These are phyloP conservation scores for Arthrobotrys sphaeroides DNA, from an alignment of 2,329 filamentous ascomycete species.

Conservation along the genomic window DNA sequence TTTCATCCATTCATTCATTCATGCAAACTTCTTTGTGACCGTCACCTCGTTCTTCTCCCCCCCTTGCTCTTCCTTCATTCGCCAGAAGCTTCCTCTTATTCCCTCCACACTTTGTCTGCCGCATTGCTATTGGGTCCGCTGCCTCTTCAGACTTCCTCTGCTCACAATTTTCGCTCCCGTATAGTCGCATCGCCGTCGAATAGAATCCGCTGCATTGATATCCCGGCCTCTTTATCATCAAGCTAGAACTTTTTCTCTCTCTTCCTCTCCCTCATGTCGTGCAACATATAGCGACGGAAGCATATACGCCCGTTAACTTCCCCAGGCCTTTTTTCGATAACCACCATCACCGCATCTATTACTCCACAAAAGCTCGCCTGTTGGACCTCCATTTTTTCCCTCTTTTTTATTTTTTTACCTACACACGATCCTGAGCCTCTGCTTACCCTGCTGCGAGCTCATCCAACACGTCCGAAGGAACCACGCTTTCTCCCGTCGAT, in stretches of 20 bases:
- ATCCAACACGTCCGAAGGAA: slow-evolving; percentile 52
- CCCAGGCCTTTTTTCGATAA: slow-evolving; percentile 10
- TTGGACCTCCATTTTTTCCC: slow-evolving; percentile 11
- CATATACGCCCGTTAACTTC: slow-evolving; percentile 8
- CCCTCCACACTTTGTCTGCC: slow-evolving; percentile 46
- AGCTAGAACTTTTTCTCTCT: slow-evolving; percentile 17
- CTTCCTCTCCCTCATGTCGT: slow-evolving; percentile 23
- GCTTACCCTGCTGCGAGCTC: slow-evolving; percentile 23
- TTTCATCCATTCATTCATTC: slow-evolving; percentile 13
- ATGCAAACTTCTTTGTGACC: slow-evolving; percentile 26
- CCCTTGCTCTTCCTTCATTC: slow-evolving; percentile 43
- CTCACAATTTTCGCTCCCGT: slow-evolving; percentile 37
- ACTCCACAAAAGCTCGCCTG: slow-evolving; percentile 9
- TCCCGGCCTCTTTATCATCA: slow-evolving; percentile 37
- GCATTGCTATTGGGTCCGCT: slow-evolving; percentile 51
- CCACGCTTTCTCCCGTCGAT: slow-evolving; percentile 14
- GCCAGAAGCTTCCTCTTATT: slow-evolving; percentile 37
- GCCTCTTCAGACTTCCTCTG: slow-evolving; percentile 25
- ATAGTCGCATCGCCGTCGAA: slow-evolving; percentile 52
- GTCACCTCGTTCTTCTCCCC: slow-evolving; percentile 13
- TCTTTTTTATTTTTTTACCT: slow-evolving; percentile 11
- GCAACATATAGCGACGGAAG: slow-evolving; percentile 45
- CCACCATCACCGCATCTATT: neutral
- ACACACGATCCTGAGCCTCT: slow-evolving; percentile 10
- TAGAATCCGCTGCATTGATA: slow-evolving; percentile 50